phyloP scores from a whole-genome alignment of 78 protist species.

The Dictyostelium citrinum region DNA sequence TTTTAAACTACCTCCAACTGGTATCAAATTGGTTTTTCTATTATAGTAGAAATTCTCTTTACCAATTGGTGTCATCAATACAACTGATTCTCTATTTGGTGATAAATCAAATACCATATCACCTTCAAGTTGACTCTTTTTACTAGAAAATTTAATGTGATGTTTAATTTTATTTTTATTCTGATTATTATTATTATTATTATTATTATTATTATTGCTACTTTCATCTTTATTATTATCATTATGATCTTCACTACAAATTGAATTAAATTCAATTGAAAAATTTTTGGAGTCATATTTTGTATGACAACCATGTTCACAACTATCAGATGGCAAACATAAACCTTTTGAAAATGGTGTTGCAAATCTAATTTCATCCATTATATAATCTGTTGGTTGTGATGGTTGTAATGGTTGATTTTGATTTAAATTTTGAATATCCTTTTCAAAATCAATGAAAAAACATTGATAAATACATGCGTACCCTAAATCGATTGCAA shows the following conservation, averaged over 20 bases:
- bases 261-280: slow-evolving; percentile 7
- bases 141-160: neutral
- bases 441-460: slow-evolving; percentile 38
- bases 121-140: slow-evolving; percentile 21
- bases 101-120: slow-evolving; percentile 29
- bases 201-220: neutral
- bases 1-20: slow-evolving; percentile 28
- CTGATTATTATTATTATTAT: neutral
- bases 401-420: neutral
- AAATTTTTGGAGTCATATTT: neutral
- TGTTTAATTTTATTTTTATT: neutral
- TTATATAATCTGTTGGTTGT: neutral
- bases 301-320: slow-evolving; percentile 17
- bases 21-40: slow-evolving; percentile 48
- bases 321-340: neutral
- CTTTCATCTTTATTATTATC: neutral
- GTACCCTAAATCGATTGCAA: slow-evolving; percentile 47
- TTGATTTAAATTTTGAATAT: neutral
- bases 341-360: slow-evolving; percentile 42
- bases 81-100: slow-evolving; percentile 47
- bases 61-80: slow-evolving; percentile 61
- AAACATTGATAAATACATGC: slow-evolving; percentile 23
- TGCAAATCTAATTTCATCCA: slow-evolving; percentile 17
- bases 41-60: slow-evolving; percentile 54
- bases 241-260: neutral